Percentiles rank a stretch among this genome's conserved stretches.
phyloP scores from a whole-genome alignment of 192 early-diverging fungal species.

The Coemansia sp. region DNA sequence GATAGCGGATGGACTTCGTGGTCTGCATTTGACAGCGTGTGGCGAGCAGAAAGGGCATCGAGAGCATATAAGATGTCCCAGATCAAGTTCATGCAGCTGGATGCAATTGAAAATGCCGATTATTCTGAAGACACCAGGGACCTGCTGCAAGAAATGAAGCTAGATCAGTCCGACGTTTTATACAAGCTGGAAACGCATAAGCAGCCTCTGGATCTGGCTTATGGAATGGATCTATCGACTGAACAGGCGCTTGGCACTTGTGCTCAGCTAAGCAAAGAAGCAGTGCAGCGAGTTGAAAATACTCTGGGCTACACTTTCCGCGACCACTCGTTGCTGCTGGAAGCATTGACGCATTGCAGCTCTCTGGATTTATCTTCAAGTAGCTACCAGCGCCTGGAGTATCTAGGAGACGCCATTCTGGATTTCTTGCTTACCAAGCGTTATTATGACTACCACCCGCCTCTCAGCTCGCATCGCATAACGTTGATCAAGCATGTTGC shows the following conservation, averaged over 20 bases:
- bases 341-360: slow-evolving; percentile 88
- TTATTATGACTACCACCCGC: slow-evolving; percentile 66
- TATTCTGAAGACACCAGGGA: slow-evolving; percentile 9
- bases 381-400: slow-evolving; percentile 91
- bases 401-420: slow-evolving; percentile 77
- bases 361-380: slow-evolving; percentile 53
- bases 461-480: slow-evolving; percentile 71
- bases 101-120: slow-evolving; percentile 2
- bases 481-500: slow-evolving; percentile 81
- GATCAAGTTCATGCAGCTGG: slow-evolving; percentile 14
- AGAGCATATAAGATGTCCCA: slow-evolving; percentile 18
- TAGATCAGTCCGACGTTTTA: slow-evolving; percentile 34
- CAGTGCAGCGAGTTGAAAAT: slow-evolving; percentile 20
- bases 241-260: no score
- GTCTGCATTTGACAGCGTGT: slow-evolving; percentile 21
- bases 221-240: neutral
- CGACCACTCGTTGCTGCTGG: slow-evolving; percentile 60
- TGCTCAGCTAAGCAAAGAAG: neutral
- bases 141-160: slow-evolving; percentile 25
- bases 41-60: slow-evolving; percentile 12
- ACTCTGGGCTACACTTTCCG: slow-evolving; percentile 66
- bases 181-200: neutral
- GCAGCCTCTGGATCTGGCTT: neutral
- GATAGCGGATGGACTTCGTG: slow-evolving; percentile 31
- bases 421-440: slow-evolving; percentile 77